phyloP scores from a whole-genome alignment of 2,329 filamentous ascomycete species.

The Didymella pinodella region DNA sequence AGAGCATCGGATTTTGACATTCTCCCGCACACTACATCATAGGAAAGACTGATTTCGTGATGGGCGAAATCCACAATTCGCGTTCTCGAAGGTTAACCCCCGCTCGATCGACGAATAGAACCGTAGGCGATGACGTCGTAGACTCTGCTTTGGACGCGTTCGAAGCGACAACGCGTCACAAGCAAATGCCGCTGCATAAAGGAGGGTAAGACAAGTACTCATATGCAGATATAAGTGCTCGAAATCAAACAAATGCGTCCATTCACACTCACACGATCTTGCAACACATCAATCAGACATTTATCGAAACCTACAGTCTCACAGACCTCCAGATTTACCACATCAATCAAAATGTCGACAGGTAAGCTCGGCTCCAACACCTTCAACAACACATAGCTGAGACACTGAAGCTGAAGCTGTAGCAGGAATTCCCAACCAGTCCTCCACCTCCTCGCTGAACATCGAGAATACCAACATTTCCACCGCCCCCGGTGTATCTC shows the following conservation, averaged over 20 bases:
- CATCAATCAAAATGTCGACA: constrained; percentile 44
- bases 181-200: constrained; percentile 9
- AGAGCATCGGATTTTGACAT: neutral
- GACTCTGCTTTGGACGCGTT: constrained; percentile 15
- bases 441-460: constrained; percentile 40
- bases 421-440: constrained; percentile 17
- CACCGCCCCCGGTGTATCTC: constrained; percentile 59
- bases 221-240: neutral
- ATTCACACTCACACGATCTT: constrained; percentile 24
- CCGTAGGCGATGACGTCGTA: constrained; percentile 17
- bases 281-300: constrained; percentile 24
- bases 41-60: neutral
- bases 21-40: constrained; percentile 7
- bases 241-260: constrained; percentile 28
- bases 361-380: constrained; percentile 10
- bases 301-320: constrained; percentile 31
- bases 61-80: constrained; percentile 8
- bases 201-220: neutral
- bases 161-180: constrained; percentile 5
- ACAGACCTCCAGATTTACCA: constrained; percentile 24
- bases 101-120: constrained; percentile 16
- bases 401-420: constrained; percentile 13
- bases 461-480: constrained; percentile 65
- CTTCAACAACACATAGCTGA: constrained; percentile 3
- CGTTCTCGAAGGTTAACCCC: constrained; percentile 7